Evolutionary conservation across 2,329 filamentous ascomycete genomes (phyloP), one percentile per base, ranked within the genome.

Genomic region (Alternaria sp.): DNA sequence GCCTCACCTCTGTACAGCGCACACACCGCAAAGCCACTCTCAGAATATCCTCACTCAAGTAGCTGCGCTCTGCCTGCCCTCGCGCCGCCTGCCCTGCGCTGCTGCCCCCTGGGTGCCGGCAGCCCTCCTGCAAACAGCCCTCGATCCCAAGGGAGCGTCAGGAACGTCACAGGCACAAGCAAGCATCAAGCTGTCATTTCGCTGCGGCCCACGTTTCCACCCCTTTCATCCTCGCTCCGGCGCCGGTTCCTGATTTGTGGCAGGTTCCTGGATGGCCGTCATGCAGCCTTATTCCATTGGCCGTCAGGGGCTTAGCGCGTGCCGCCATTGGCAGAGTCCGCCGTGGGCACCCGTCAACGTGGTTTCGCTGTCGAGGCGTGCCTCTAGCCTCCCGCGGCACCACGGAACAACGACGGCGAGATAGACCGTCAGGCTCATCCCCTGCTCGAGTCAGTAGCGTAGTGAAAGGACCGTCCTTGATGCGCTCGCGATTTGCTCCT

Each of bases 241-340:
- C 64, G 60, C 70, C 71, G 65, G 69, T 70, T 60, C 63, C 62
- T 68, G 65, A 68, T 69, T 68, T 65, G 69, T 69, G 63, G 56
- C 66, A 71, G 68, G 75, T 78, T 73, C 75, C 74, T 77, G 75
- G 69, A 61, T 55, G 61, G 65, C 55, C 59, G 56, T 67, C 67
- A 70, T 75, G 71, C 75, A 77, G 73, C 75, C 74, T 75, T 72
- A 71, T 69, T 69, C 68, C 61, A 67, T 70, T 71, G 64, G 67
- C 67, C 63, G 18, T 58, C 57, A 61, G 55, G 55, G 30, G 54
- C 58, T 64, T 66, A 61, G 68, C 54, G 49, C 43, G 60, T 18
- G n/a, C 43, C 25, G 33, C 61, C 61, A 75, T 70, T 73, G 71
- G 71, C 64, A 23, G 56, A 46, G 46, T 18, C 47, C 46, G 64